These are phyloP conservation scores for Leptomonas seymouri DNA, from an alignment of 208 protist species.

Conservation along the genomic window DNA sequence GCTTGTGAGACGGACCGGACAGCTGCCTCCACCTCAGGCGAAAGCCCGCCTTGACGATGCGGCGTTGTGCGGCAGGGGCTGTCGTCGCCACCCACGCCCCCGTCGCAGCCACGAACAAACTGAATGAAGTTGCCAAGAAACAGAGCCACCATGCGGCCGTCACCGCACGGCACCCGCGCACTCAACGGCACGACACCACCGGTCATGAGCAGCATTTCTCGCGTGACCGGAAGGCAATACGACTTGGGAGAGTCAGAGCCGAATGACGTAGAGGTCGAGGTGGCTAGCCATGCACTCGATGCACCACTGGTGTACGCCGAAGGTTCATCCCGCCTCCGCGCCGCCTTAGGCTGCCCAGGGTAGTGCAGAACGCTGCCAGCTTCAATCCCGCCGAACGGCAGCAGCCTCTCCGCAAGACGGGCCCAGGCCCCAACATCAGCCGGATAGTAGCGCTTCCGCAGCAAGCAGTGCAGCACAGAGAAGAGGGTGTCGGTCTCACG, in stretches of 20 bases:
- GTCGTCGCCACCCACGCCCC: neutral
- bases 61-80: too few species aligned
- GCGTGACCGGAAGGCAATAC: constrained; percentile 40
- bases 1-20: constrained; percentile 28
- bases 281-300: neutral
- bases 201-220: constrained; percentile 79
- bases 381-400: constrained; percentile 64
- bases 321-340: neutral
- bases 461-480: constrained; percentile 42
- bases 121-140: constrained; percentile 49
- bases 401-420: constrained; percentile 48
- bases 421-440: constrained; percentile 39
- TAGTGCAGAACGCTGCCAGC: constrained; percentile 60
- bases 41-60: neutral
- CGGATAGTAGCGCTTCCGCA: constrained; percentile 39
- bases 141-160: constrained; percentile 39
- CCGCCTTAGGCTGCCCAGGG: constrained; percentile 41
- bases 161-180: constrained; percentile 51
- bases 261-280: neutral
- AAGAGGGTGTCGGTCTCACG: constrained; percentile 78
- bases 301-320: neutral
- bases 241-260: neutral
- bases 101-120: constrained; percentile 3
- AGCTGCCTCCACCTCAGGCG: neutral
- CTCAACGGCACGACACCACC: constrained; percentile 86